Conservation (phyloP, 441 rosid genomes). For the Monsonia emarginata region DNA sequence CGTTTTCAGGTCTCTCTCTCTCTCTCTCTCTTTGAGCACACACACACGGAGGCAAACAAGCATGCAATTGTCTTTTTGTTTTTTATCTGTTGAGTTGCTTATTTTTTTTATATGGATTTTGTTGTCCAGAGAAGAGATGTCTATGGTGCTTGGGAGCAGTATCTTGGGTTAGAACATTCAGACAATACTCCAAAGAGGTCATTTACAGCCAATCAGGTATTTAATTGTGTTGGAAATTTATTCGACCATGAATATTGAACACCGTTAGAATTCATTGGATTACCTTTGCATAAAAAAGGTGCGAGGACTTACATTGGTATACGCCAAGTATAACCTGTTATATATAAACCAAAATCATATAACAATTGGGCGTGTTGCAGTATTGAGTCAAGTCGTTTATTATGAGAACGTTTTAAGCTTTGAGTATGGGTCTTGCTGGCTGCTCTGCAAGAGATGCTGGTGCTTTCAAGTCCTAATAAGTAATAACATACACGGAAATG, state of each 20-base stretch:
- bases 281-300: neutral
- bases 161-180: constrained; percentile 58
- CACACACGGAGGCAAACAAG: neutral
- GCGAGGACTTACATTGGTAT: neutral
- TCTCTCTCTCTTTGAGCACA: neutral
- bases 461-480: no score
- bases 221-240: neutral
- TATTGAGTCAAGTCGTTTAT: neutral
- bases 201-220: constrained; percentile 50
- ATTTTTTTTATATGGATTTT: constrained; percentile 9
- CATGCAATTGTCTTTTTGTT: neutral
- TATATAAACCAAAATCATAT: no score
- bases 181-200: constrained; percentile 53
- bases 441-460: neutral
- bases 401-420: no score
- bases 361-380: neutral
- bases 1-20: constrained; percentile 46
- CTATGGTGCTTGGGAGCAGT: constrained; percentile 63
- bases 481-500: no score
- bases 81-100: neutral
- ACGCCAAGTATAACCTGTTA: neutral
- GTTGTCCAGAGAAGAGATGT: constrained; percentile 43
- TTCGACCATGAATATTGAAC: neutral
- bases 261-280: neutral
- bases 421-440: neutral